A percentile compares a stretch with the other conserved stretches of the same genome.
These are phyloP conservation scores for Exserohilum turcica DNA, from an alignment of 2,329 filamentous ascomycete species.

Conservation along the genomic window DNA sequence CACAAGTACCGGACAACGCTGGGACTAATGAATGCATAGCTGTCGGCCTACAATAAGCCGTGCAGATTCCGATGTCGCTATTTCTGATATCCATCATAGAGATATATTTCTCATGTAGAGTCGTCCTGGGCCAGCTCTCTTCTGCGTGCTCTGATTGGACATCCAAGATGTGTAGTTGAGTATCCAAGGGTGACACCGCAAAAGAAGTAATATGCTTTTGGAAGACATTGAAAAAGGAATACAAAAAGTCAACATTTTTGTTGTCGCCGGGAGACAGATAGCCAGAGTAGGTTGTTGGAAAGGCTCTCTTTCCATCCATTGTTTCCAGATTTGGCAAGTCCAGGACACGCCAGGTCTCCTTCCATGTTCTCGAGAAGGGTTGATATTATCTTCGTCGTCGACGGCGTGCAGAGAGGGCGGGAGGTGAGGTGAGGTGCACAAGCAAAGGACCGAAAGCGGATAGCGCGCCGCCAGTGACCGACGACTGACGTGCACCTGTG, in stretches of 20 bases:
- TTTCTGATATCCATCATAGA: neutral
- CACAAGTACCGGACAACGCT: conserved; percentile 2
- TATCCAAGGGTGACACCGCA: too few species aligned
- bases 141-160: neutral
- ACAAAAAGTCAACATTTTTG: too few species aligned
- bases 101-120: neutral
- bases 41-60: neutral
- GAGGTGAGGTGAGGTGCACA: conserved; percentile 6
- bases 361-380: too few species aligned
- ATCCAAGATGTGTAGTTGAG: neutral
- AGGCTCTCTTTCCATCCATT: too few species aligned
- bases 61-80: neutral
- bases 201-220: neutral
- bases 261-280: too few species aligned
- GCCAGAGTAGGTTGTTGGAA: too few species aligned
- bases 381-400: neutral
- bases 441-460: conserved; percentile 10
- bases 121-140: too few species aligned
- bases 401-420: neutral
- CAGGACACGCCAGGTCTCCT: too few species aligned
- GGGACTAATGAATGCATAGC: neutral
- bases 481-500: conserved; percentile 15
- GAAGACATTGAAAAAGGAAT: too few species aligned
- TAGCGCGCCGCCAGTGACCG: conserved; percentile 14
- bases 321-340: too few species aligned